Base-by-base conservation (phyloP, 2,329 filamentous ascomycete genomes). In the Penicillium psychrosexuale region DNA sequence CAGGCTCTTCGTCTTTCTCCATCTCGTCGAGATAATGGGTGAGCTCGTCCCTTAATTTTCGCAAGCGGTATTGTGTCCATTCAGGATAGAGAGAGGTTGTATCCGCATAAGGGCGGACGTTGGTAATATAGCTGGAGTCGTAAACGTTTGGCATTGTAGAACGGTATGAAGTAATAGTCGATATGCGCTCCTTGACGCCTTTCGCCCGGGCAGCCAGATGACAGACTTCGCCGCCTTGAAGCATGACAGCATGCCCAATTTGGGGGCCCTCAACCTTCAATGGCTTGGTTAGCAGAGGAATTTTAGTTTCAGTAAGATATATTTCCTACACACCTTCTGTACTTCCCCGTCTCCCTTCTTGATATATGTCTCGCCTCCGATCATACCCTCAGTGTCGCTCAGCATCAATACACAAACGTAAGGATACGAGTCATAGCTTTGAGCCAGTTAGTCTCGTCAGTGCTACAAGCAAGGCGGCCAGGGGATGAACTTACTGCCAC, bases 391-490 rank as follows among this genome's bases (percentile, higher is more conserved):
- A 1, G 64, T 63, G 13, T 69, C 63, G 28, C 61, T 65, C 8
- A 70, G 52, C 68, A 70, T 70, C n/a, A 62, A 40, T n/a, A 69
- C 65, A 37, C 64, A 67, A n/a, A 70, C 68, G 44, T 59, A 64
- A 3, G 62, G 62, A 47, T 61, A 63, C 2, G 60, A 62, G 42
- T 62, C 60, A 15, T 60, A 62, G 34, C 57, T 61, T 47, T 45
- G 2, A 7, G 11, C 12, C 17, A 15, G 9, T 58, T 28, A 56
- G 38, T 24, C 11, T n/a, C 11, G 17, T 8, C 3, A 9, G 12
- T 33, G 13, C 6, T 22, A 22, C 17, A n/a, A 11, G 13, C 28
- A 33, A 45, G 13, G 5, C 19, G 7, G 9, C 5, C 5, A 33
- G 7, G 22, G 6, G 3, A 22, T 15, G 8, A 51, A 61, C 63